Evolutionary conservation across 805 yeast species (phyloP), one percentile per base, ranked within the genome.

Genomic region (Sugiyamaella qingdaonensis): DNA sequence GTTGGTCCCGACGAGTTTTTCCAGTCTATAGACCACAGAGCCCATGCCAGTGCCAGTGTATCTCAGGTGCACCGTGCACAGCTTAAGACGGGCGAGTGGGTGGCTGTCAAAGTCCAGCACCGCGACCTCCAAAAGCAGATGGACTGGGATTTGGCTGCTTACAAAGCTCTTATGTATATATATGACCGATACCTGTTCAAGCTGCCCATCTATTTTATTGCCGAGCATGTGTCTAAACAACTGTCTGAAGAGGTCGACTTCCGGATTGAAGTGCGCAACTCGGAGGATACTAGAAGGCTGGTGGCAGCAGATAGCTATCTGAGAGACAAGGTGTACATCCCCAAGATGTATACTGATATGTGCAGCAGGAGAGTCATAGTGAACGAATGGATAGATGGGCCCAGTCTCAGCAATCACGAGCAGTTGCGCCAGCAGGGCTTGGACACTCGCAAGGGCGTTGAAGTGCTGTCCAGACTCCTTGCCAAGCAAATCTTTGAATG

Each of bases 91-190:
- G 88, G 86, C 2, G 78, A 83, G 55, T 79, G 76, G 64, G 98
- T 91, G 2, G 98, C 98, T 1, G 95, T 92, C 19, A 92, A 92
- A 66, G 78, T 92, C 47, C 98, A 92, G 69, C 97, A 91, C 67
- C 73, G 77, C 31, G 80, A 83, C 50, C 83, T 86, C 44, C 68
- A 73, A 27, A 74, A 78, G 53, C 92, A 86, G 64, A 73, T 84
- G 35, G 64, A 67, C 41, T 78, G 81, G 51, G 95, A 86, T 69
- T 69, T 86, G 54, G 68, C 72, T 50, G 81, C 86, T 2, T 87
- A 82, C 64, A 69, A 75, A 55, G 43, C 73, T 3, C 73, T 80
- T 53, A 74, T 83, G 72, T 69, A 68, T 58, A 56, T 82, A 1
- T 85, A 81, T 64, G 83, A 79, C 51, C 56, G 56, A 48, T 72